phyloP scores from a whole-genome alignment of 2,329 filamentous ascomycete species.

The Fusarium circinatum region DNA sequence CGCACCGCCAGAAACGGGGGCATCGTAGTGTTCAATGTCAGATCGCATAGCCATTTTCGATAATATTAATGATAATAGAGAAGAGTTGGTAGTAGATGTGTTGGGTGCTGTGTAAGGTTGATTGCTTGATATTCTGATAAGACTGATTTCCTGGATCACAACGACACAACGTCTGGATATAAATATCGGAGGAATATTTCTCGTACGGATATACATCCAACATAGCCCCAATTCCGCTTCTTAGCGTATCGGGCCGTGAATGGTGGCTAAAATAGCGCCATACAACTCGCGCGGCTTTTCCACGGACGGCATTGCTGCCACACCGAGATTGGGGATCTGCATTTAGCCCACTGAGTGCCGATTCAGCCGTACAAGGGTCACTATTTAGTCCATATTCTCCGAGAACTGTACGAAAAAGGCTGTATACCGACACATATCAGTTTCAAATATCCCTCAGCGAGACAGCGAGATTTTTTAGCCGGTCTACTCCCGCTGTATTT shows the following conservation, averaged over 20 bases:
- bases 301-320: background rate
- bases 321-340: background rate
- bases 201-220: background rate
- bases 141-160: background rate
- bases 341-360: background rate
- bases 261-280: background rate
- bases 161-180: background rate
- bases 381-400: background rate
- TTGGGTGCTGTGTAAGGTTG: too few species aligned
- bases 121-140: background rate
- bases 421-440: background rate
- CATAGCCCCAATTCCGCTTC: too few species aligned
- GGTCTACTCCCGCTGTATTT: background rate
- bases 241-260: background rate
- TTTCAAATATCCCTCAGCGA: background rate
- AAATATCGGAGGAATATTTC: background rate
- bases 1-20: background rate
- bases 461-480: rapidly evolving
- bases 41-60: background rate
- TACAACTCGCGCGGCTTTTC: background rate
- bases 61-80: rapidly evolving
- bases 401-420: background rate
- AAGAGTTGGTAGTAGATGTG: background rate
- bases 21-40: background rate
- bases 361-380: background rate